These are phyloP conservation scores for Coleophoma cylindrospora DNA, from an alignment of 2,329 filamentous ascomycete genomes.

Conservation along the genomic window DNA sequence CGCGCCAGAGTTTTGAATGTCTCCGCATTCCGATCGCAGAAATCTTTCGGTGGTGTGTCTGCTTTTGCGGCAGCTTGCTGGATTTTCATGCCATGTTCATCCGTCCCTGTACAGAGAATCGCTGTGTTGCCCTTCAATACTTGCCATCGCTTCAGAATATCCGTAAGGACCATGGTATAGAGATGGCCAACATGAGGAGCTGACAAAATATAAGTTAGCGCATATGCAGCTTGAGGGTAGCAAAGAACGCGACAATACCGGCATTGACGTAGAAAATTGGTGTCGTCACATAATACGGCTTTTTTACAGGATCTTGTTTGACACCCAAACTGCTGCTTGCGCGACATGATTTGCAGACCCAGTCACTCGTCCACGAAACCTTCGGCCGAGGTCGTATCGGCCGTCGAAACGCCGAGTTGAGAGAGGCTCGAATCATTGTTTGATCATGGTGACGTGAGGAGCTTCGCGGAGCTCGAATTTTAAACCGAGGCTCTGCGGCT, in stretches of 20 bases:
- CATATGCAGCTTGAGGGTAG: slow-evolving; percentile 1
- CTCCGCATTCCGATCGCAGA: slow-evolving; percentile 80
- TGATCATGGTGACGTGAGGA: not conserved
- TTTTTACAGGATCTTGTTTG: slow-evolving; percentile 34
- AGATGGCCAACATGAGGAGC: slow-evolving; percentile 93
- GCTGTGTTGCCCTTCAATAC: slow-evolving; percentile 66
- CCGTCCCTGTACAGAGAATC: slow-evolving; percentile 82
- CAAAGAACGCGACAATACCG: slow-evolving; percentile 39
- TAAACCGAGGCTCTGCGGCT: slow-evolving; percentile 8
- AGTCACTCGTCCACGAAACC: slow-evolving; percentile 6
- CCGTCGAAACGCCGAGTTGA: slow-evolving; percentile 11
- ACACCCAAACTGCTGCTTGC: not conserved
- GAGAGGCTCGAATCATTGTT: slow-evolving; percentile 15
- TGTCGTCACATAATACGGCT: slow-evolving; percentile 93
- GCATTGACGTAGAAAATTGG: slow-evolving; percentile 99
- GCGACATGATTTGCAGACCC: slow-evolving; percentile 20
- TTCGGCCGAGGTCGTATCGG: slow-evolving; percentile 7
- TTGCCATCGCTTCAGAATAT: slow-evolving; percentile 91
- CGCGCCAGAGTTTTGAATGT: slow-evolving; percentile 73
- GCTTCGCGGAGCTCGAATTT: not conserved
- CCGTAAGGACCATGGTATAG: slow-evolving; percentile 86
- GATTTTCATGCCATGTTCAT: slow-evolving; percentile 97
- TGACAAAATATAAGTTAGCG: slow-evolving; percentile 13
- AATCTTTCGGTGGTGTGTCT: slow-evolving; percentile 68
- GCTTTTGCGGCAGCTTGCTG: slow-evolving; percentile 77